Base-by-base conservation (phyloP, 345 rosid species). In the Rhizophora mangle region DNA sequence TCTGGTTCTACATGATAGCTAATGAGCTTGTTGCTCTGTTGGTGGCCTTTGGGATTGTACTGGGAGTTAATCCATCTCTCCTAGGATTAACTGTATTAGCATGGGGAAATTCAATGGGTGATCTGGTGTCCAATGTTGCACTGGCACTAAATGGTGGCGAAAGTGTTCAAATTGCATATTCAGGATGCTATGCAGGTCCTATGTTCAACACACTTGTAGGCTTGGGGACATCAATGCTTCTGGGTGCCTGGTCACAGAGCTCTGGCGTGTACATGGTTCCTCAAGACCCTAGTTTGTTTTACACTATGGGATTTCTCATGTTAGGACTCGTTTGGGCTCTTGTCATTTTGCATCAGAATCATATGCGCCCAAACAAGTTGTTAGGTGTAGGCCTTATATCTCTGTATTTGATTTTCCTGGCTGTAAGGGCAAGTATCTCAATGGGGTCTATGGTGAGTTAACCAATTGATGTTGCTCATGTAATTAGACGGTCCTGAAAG, bases 101-200 rank as follows among this genome's bases (percentile, higher is more conserved):
- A 16, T 91, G 96, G 98, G 97, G 96, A 15, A 90, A 90, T 75
- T 93, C 98, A 10, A 91, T 93, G 97, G 98, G 98, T 27, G 97
- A 93, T 84, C 71, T 93, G 64, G 92, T 86, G 47, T 93, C 98
- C 0, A 93, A 87, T 61, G 83, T 91, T 68, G 93, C 96, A 4
- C 71, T 90, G 31, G 86, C 97, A 18, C 78, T 84, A 84, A 84
- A 87, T 58, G 93, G 96, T 18, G 93, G 85, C 4, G 96, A 90
- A 63, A 78, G 96, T 8, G 82, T 83, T 55, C 96, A 93, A 75
- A 93, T 93, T 63, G 97, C 98, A 3, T 57, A 87, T 55, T 93
- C 97, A 0, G 98, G 98, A 60, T 90, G 97, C 78, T 93, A 90
- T 68, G 98, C 98, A 22, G 98, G 98, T 74, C 98, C 97, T 24